Conservation (phyloP, 345 rosid species). For the Psidium friedrichsthalianum region DNA sequence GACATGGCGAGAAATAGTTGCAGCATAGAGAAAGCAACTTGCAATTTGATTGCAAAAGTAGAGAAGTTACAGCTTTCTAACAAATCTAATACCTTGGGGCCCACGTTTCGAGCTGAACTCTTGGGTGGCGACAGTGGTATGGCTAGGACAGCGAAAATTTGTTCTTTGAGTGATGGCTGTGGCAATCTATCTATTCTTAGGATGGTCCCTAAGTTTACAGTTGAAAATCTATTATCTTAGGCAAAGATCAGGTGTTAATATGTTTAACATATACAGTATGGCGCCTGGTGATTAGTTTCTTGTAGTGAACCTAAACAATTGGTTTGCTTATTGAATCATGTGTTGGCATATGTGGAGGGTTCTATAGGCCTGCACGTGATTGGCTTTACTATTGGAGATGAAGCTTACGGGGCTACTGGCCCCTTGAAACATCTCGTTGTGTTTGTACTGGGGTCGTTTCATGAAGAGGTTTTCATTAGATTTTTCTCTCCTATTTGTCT, state of each 20-base stretch:
- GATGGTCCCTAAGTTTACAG: not conserved
- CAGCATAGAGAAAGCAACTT: slow-evolving; percentile 35
- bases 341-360: not conserved
- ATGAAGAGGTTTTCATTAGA: not conserved
- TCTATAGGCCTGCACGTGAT: not conserved
- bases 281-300: not conserved
- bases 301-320: too few relatives aligned
- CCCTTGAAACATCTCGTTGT: too few relatives aligned
- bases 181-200: not conserved
- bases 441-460: not conserved
- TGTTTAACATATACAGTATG: not conserved
- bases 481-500: not conserved
- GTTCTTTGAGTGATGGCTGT: not conserved
- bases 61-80: slow-evolving; percentile 33
- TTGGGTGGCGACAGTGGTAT: slow-evolving; percentile 42
- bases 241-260: not conserved
- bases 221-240: not conserved
- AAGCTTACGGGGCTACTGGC: not conserved
- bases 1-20: slow-evolving; percentile 23
- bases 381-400: not conserved
- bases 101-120: slow-evolving; percentile 27
- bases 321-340: not conserved
- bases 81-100: slow-evolving; percentile 15
- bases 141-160: not conserved
- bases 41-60: slow-evolving; percentile 22